Conservation (phyloP, 73 alveolate genomes). For the Tetrahymena borealis region DNA sequence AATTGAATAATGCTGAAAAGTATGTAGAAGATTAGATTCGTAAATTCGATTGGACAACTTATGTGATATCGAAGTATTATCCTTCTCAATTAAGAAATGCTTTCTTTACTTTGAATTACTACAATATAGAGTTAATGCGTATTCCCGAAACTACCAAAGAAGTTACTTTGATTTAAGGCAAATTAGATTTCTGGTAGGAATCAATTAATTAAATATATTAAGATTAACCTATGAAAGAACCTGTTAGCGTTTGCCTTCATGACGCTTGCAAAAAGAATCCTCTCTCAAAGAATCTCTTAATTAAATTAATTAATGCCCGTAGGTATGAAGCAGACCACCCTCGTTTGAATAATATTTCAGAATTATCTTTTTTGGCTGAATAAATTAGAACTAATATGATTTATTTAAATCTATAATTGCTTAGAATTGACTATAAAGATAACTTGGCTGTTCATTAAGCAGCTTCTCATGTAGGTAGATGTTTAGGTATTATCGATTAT, state of each 20-base stretch:
- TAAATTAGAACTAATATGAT: constrained; percentile 10
- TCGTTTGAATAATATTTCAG: constrained; percentile 14
- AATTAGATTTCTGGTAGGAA: constrained; percentile 29
- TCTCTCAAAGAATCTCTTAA: constrained; percentile 7
- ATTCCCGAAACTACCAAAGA: constrained; percentile 34
- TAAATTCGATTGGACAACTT: constrained; percentile 30
- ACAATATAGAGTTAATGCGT: constrained; percentile 34
- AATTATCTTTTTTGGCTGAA: constrained; percentile 19
- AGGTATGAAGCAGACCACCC: constrained; percentile 13
- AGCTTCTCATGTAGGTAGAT: not conserved
- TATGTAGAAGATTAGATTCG: constrained; percentile 8
- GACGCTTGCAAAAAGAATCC: constrained; percentile 27
- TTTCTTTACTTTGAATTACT: not conserved
- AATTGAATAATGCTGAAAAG: constrained; percentile 24
- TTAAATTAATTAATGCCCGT: constrained; percentile 13
- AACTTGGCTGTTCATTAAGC: not conserved
- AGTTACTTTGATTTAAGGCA: constrained; percentile 16
- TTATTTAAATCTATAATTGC: not conserved
- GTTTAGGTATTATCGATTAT: constrained; percentile 27
- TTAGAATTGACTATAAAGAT: constrained; percentile 16
- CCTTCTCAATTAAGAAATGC: constrained; percentile 6
- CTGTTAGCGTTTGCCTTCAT: constrained; percentile 22
- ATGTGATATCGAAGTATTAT: constrained; percentile 9
- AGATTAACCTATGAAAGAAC: constrained; percentile 34
- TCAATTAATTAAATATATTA: constrained; percentile 9